Percentiles rank a stretch among this genome's conserved stretches.
Evolutionary conservation across 129 eudicot genomes (phyloP).

Genomic region (Mikania micrantha): DNA sequence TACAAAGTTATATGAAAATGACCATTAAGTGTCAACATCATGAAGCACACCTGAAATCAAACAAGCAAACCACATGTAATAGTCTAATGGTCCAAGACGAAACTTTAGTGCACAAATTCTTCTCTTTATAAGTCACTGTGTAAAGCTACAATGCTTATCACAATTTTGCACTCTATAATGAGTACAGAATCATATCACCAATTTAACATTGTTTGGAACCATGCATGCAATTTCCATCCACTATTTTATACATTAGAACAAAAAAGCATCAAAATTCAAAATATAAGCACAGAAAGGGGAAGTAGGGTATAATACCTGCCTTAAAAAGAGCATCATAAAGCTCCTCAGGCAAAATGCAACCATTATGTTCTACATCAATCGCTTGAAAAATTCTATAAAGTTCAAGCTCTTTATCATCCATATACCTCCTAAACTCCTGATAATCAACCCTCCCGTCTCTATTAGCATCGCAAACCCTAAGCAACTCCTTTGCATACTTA

Average conservation of each 20-base stretch:
- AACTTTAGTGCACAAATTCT: neutral
- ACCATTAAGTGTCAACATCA: slow-evolving; percentile 20
- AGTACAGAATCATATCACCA: neutral
- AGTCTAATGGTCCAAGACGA: slow-evolving; percentile 4
- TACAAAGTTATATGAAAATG: slow-evolving; percentile 6
- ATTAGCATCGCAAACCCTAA: slow-evolving; percentile 82
- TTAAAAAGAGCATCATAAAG: slow-evolving; percentile 88
- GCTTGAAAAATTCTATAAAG: slow-evolving; percentile 87
- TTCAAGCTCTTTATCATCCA: slow-evolving; percentile 99
- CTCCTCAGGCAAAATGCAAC: slow-evolving; percentile 95
- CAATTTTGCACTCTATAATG: neutral
- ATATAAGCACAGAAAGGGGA: neutral
- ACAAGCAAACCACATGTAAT: neutral
- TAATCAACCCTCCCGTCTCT: slow-evolving; percentile 90
- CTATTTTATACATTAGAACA: neutral
- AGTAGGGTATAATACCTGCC: slow-evolving; percentile 65
- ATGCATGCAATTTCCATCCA: neutral
- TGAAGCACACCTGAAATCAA: slow-evolving; percentile 2
- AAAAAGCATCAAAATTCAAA: slow-evolving; percentile 9
- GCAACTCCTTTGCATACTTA: slow-evolving; percentile 85
- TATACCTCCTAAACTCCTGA: slow-evolving; percentile 79
- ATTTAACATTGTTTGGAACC: neutral
- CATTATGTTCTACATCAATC: slow-evolving; percentile 92
- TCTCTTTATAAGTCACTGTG: neutral
- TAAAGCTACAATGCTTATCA: neutral